Evolutionary conservation across 73 alveolate genomes (phyloP), one percentile per base, ranked within the genome.

Genomic region (Paramecium biaurelia): DNA sequence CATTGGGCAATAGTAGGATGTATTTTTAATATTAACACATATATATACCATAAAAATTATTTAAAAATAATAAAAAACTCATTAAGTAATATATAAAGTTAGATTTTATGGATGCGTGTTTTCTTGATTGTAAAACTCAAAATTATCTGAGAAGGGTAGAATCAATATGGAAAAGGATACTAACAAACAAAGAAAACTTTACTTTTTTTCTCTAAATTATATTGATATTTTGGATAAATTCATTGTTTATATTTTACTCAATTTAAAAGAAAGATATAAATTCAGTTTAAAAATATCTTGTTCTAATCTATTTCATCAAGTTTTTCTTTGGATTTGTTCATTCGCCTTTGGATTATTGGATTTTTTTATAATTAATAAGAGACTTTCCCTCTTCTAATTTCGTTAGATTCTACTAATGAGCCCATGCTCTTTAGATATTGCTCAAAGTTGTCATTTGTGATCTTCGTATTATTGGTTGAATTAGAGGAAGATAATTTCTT

Each of bases 41-140:
- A 38, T 38, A 3, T 38, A 38, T 53, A 79, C 90, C 6, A 70
- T 93, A 1, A 93, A 93, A 86, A 93, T 94, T 18, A 79, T 59
- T 26, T 57, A 85, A 23, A 70, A 93, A 70, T 89, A 92, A 23
- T 70, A 58, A 56, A 84, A 89, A 26, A 43, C 57, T n/a, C 35
- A 30, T 37, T 20, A 72, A 28, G 41, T 32, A 20, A 43, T 41
- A 5, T 79, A 42, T 79, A 79, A 79, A 42, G 49, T 41, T 47
- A 38, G 45, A 23, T 43, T 92, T 37, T 53, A 43, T 20, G 97
- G 97, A 93, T 92, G 97, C 95, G 18, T 95, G 97, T 15, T 92
- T 93, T 28, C 28, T 92, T 15, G 89, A 74, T 56, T 92, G 95
- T 47, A 12, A 41, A 32, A 76, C 34, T 92, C 37, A 84, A 89